Evolutionary conservation across 257 asterid species (phyloP).

Genomic region (Lantana camara): DNA sequence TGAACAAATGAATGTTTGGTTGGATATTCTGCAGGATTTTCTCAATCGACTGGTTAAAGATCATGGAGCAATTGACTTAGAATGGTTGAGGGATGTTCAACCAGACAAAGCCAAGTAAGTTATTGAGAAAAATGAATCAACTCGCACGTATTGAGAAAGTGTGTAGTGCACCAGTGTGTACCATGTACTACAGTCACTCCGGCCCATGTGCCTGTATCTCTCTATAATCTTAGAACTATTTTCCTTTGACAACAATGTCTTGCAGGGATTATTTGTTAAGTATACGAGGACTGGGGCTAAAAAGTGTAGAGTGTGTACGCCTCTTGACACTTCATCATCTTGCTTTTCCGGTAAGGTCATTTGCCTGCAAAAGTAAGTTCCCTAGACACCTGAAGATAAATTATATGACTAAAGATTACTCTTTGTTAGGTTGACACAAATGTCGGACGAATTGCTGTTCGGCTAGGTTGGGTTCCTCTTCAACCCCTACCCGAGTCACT

Average conservation of each 20-base stretch:
- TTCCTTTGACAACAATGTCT: conserved; percentile 19
- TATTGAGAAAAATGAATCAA: conserved; percentile 11
- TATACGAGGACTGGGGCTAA: conserved; percentile 72
- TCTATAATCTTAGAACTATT: neutral
- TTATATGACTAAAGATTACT: conserved; percentile 32
- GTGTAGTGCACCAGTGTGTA: too few relatives aligned
- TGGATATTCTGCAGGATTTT: conserved; percentile 65
- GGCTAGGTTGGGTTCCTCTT: conserved; percentile 95
- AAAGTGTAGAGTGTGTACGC: conserved; percentile 87
- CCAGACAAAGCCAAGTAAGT: conserved; percentile 77
- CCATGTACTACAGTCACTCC: too few relatives aligned
- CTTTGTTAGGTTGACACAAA: conserved; percentile 81
- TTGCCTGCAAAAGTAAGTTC: conserved; percentile 24
- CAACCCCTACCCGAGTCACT: conserved; percentile 88
- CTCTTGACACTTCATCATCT: conserved; percentile 77
- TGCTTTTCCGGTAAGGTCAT: conserved; percentile 77
- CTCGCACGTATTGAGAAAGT: neutral
- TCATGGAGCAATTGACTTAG: conserved; percentile 74
- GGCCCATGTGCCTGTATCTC: too few relatives aligned
- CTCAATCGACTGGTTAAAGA: conserved; percentile 69
- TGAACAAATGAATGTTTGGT: conserved; percentile 12
- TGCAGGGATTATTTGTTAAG: conserved; percentile 82
- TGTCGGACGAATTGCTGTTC: conserved; percentile 86
- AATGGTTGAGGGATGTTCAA: conserved; percentile 81
- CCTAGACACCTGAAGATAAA: conserved; percentile 3